Evolutionary conservation across 2,329 filamentous ascomycete genomes (phyloP).

Genomic region (Trichoderma sp.): DNA sequence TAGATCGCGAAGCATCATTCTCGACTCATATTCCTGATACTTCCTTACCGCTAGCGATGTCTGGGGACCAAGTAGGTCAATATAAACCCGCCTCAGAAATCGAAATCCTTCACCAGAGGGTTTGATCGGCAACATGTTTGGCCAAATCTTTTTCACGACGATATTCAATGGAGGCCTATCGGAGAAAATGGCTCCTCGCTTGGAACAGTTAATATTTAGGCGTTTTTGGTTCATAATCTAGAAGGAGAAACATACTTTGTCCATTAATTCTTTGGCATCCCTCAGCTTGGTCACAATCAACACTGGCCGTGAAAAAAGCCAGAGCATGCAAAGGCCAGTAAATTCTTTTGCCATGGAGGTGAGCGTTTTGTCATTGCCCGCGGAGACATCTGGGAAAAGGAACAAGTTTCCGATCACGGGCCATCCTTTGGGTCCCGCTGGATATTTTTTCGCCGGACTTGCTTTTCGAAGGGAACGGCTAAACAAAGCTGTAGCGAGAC

Average conservation of each 20-base stretch:
- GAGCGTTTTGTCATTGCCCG: background rate
- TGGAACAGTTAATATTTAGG: background rate
- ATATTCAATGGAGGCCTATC: background rate
- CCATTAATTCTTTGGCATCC: constrained; percentile 9
- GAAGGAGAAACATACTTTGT: background rate
- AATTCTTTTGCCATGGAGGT: background rate
- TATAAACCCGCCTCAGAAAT: background rate
- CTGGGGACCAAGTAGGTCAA: background rate
- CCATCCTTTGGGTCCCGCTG: constrained; percentile 7
- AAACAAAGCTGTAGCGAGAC: background rate
- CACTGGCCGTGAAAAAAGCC: background rate
- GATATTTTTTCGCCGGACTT: background rate
- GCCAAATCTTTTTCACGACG: background rate
- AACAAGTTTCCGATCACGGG: constrained; percentile 8
- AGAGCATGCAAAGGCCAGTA: background rate
- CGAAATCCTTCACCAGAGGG: background rate
- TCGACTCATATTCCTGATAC: constrained; percentile 12
- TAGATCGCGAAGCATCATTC: constrained; percentile 8
- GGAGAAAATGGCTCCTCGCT: constrained; percentile 4
- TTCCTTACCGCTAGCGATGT: background rate
- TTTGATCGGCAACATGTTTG: background rate
- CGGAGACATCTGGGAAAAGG: background rate
- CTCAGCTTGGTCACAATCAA: background rate
- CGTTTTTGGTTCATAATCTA: background rate
- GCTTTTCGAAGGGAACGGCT: background rate